These are phyloP conservation scores for Arthroderma sp. DNA, from an alignment of 2,329 filamentous ascomycete genomes.

Conservation along the genomic window DNA sequence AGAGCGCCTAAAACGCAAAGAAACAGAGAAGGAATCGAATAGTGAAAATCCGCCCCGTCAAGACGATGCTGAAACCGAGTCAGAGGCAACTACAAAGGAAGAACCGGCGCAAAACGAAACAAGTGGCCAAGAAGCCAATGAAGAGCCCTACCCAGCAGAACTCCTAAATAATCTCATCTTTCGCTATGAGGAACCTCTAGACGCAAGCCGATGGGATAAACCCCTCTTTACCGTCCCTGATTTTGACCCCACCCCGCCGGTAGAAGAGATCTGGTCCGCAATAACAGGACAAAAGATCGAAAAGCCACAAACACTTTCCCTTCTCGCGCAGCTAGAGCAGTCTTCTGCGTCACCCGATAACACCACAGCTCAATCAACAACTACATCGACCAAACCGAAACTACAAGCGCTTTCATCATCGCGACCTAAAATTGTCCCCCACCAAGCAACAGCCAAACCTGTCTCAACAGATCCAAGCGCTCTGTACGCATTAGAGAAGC, in stretches of 20 bases:
- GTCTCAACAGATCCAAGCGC: slow-evolving; percentile 27
- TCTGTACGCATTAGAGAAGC: slow-evolving; percentile 32
- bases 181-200: slow-evolving; percentile 55
- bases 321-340: background rate
- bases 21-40: slow-evolving; percentile 2
- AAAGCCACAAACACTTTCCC: slow-evolving; percentile 5
- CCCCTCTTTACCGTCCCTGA: slow-evolving; percentile 50
- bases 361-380: slow-evolving; percentile 7
- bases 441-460: slow-evolving; percentile 32
- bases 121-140: slow-evolving; percentile 10
- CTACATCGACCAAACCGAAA: slow-evolving; percentile 1
- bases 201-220: slow-evolving; percentile 52
- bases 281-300: slow-evolving; percentile 29
- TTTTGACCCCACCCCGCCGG: slow-evolving; percentile 42
- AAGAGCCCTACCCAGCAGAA: slow-evolving; percentile 38
- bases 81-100: background rate
- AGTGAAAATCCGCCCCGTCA: background rate
- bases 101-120: slow-evolving; percentile 1
- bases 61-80: background rate
- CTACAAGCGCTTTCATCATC: slow-evolving; percentile 9
- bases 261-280: slow-evolving; percentile 49
- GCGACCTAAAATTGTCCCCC: slow-evolving; percentile 15
- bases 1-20: slow-evolving; percentile 15
- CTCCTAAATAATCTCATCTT: slow-evolving; percentile 52
- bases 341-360: slow-evolving; percentile 9